phyloP scores from a whole-genome alignment of 2,329 filamentous ascomycete species.

The Sphaerostilbella broomeana region DNA sequence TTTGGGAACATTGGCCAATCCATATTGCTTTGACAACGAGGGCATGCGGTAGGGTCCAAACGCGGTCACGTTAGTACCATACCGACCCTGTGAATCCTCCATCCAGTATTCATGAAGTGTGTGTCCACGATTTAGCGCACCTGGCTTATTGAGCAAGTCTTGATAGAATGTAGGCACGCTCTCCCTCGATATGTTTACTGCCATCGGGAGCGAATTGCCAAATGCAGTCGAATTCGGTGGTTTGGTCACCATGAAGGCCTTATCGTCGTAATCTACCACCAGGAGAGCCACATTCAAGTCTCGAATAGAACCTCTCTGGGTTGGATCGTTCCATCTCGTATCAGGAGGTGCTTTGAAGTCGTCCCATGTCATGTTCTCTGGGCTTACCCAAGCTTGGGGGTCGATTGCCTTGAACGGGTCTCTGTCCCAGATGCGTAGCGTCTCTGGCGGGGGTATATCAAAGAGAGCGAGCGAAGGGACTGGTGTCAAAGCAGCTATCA shows the following conservation, averaged over 20 bases:
- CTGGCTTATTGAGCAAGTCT: slow-evolving; percentile 44
- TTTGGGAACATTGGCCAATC: slow-evolving; percentile 43
- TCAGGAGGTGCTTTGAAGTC: slow-evolving; percentile 42
- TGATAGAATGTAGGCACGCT: slow-evolving; percentile 45
- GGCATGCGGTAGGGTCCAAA: slow-evolving; percentile 48
- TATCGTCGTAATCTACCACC: slow-evolving; percentile 44
- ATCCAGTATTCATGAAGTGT: slow-evolving; percentile 54
- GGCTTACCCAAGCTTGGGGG: slow-evolving; percentile 46
- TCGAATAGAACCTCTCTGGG: slow-evolving; percentile 36
- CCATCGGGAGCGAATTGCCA: slow-evolving; percentile 40
- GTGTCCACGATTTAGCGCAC: slow-evolving; percentile 42
- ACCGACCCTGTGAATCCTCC: slow-evolving; percentile 47
- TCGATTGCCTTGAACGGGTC: slow-evolving; percentile 45
- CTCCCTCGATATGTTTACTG: slow-evolving; percentile 34
- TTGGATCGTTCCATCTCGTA: slow-evolving; percentile 41
- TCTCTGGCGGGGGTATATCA: neutral
- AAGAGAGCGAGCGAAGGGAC: neutral
- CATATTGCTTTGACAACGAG: slow-evolving; percentile 41
- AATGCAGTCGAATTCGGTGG: slow-evolving; percentile 41
- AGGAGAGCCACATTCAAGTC: slow-evolving; percentile 53
- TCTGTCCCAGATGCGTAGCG: neutral
- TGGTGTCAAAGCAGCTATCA: slow-evolving; percentile 2
- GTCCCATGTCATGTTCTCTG: slow-evolving; percentile 47
- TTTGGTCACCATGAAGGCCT: slow-evolving; percentile 42
- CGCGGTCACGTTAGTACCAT: slow-evolving; percentile 45